Conservation (phyloP, 768 basidiomycete genomes). For the Pisolithus orientalis region DNA sequence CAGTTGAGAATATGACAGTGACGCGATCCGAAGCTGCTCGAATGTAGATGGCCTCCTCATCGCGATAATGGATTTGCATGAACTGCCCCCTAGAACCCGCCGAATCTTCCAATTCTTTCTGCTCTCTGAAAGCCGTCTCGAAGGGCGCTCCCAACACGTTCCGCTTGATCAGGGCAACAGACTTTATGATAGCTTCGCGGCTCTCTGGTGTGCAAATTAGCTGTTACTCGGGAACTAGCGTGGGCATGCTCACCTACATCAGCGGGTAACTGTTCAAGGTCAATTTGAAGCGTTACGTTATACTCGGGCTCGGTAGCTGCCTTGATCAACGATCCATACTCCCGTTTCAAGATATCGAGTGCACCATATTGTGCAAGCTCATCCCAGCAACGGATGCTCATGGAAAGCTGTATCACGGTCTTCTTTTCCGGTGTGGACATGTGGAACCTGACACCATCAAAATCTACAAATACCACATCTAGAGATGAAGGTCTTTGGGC, state of each 20-base stretch:
- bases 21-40: conserved; percentile 92
- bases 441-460: conserved; percentile 93
- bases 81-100: conserved; percentile 67
- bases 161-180: conserved; percentile 81
- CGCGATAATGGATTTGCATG: conserved; percentile 92
- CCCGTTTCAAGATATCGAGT: conserved; percentile 65
- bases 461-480: conserved; percentile 97
- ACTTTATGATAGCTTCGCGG: conserved; percentile 72
- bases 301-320: conserved; percentile 79
- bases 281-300: conserved; percentile 80
- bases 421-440: conserved; percentile 85
- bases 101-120: conserved; percentile 77
- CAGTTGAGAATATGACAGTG: conserved; percentile 94
- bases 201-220: conserved; percentile 46
- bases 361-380: conserved; percentile 89
- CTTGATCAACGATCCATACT: conserved; percentile 73
- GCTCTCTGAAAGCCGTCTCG: conserved; percentile 77
- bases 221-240: background rate
- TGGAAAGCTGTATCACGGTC: conserved; percentile 78
- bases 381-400: conserved; percentile 97
- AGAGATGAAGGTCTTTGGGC: conserved; percentile 72
- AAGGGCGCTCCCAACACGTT: conserved; percentile 95
- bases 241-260: conserved; percentile 55
- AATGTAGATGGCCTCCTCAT: conserved; percentile 95
- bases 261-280: conserved; percentile 80